Conservation (phyloP, 192 early-diverging fungal species). For the Gamsiella multidivaricata region DNA sequence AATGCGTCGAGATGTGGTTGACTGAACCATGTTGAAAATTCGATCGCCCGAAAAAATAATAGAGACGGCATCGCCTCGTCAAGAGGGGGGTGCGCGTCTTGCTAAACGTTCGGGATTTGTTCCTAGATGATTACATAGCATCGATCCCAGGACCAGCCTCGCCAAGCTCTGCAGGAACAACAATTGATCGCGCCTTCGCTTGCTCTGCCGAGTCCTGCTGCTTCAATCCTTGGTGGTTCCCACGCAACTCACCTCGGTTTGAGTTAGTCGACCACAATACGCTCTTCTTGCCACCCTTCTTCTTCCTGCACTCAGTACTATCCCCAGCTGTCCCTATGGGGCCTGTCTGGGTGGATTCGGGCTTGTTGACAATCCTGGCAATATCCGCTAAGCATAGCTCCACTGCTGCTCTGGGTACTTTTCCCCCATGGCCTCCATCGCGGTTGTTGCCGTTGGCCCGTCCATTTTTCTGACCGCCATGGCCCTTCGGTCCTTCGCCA, state of each 20-base stretch:
- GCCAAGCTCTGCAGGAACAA: not conserved
- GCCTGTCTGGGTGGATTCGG: not conserved
- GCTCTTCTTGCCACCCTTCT: slow-evolving; percentile 21
- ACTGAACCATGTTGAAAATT: too few relatives aligned
- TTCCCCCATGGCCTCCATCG: slow-evolving; percentile 7
- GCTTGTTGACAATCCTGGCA: slow-evolving; percentile 32
- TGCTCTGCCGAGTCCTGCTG: not conserved
- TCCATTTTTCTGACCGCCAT: slow-evolving; percentile 8
- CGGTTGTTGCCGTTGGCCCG: not conserved
- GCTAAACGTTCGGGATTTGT: too few relatives aligned
- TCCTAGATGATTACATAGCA: too few relatives aligned
- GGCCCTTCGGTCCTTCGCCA: slow-evolving; percentile 5
- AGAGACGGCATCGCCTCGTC: too few relatives aligned
- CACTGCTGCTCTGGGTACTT: slow-evolving; percentile 21
- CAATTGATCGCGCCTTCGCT: slow-evolving; percentile 6
- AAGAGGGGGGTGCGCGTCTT: too few relatives aligned
- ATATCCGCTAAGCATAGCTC: slow-evolving; percentile 47
- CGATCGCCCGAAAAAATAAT: not conserved
- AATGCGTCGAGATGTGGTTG: too few relatives aligned
- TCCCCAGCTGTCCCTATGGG: not conserved
- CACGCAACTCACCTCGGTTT: slow-evolving; percentile 35
- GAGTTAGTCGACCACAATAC: slow-evolving; percentile 50
- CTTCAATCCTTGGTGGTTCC: not conserved
- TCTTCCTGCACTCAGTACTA: slow-evolving; percentile 9
- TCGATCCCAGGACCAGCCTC: slow-evolving; percentile 7